A percentile compares a stretch with the other conserved stretches of the same genome.
Evolutionary conservation across 1,284 basidiomycete species (phyloP).

Genomic region (Tranzscheliella williamsii): DNA sequence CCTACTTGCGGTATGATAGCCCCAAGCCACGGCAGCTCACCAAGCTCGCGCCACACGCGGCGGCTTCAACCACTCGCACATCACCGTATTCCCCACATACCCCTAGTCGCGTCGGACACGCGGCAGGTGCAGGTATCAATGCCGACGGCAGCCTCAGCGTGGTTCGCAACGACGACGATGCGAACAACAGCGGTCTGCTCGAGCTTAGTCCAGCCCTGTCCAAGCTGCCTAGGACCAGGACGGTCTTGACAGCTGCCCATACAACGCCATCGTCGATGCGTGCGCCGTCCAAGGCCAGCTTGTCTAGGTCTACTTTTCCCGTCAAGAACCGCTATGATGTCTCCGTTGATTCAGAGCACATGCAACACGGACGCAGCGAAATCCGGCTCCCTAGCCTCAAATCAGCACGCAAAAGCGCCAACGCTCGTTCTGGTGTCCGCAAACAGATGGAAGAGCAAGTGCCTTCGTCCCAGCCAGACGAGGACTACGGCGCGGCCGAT

Average conservation of each 20-base stretch:
- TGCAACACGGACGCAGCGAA: background rate
- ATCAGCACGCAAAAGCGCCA: background rate
- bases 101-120: constrained; percentile 1
- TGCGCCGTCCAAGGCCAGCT: background rate
- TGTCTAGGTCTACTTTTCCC: background rate
- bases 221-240: constrained; percentile 6
- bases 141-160: constrained; percentile 55
- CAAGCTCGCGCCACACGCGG: constrained; percentile 19
- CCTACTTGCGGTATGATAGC: constrained; percentile 3
- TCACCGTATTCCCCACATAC: constrained; percentile 32
- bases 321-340: too few species aligned
- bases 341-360: too few species aligned
- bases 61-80: constrained; percentile 12
- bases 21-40: constrained; percentile 24
- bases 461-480: background rate
- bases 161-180: constrained; percentile 55
- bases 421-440: background rate
- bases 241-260: constrained; percentile 5
- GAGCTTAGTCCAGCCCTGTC: constrained; percentile 47
- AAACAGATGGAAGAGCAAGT: background rate
- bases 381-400: background rate
- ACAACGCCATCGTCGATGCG: constrained; percentile 15
- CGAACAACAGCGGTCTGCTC: constrained; percentile 55
- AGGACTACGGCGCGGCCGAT: background rate
- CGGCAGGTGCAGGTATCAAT: constrained; percentile 13